Evolutionary conservation across 805 yeast species (phyloP).

Genomic region (Candida peoriensis): DNA sequence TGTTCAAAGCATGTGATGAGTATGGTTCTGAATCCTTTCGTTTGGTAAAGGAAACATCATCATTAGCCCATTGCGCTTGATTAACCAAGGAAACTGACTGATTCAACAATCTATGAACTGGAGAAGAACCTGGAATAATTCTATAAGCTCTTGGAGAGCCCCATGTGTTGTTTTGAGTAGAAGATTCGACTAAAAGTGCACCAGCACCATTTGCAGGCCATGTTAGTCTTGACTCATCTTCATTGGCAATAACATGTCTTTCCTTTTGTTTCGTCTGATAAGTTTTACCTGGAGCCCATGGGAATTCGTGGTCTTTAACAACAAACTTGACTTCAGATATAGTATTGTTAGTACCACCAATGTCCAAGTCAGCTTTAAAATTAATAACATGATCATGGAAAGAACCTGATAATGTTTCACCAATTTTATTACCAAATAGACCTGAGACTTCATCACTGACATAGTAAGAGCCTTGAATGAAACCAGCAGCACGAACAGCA

Average conservation of each 20-base stretch:
- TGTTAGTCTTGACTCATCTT: slow-evolving; percentile 11
- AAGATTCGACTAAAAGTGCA: slow-evolving; percentile 23
- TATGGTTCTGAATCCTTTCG: slow-evolving; percentile 23
- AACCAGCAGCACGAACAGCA: slow-evolving; percentile 26
- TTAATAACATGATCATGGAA: slow-evolving; percentile 26
- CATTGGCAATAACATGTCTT: slow-evolving; percentile 17
- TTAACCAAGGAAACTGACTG: slow-evolving; percentile 14
- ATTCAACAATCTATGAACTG: slow-evolving; percentile 18
- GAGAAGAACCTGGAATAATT: slow-evolving; percentile 18
- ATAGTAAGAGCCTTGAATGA: slow-evolving; percentile 26
- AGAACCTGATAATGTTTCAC: slow-evolving; percentile 24
- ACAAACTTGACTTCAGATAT: slow-evolving; percentile 12
- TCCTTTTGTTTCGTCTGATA: slow-evolving; percentile 17
- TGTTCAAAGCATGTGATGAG: slow-evolving; percentile 20
- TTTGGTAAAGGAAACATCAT: slow-evolving; percentile 19
- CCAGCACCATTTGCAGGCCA: slow-evolving; percentile 23
- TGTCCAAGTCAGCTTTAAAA: slow-evolving; percentile 25
- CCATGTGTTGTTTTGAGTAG: slow-evolving; percentile 19
- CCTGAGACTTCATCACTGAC: slow-evolving; percentile 15
- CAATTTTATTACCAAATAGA: slow-evolving; percentile 20
- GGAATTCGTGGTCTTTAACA: slow-evolving; percentile 16
- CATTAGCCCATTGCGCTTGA: slow-evolving; percentile 22
- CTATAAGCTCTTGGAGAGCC: slow-evolving; percentile 27
- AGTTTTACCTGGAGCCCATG: slow-evolving; percentile 24
- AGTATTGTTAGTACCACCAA: slow-evolving; percentile 24